Evolutionary conservation across 225 moss, liverwort and hornwort species (phyloP), one percentile per base, ranked within the genome.

Genomic region (Thuidium tamariscinum): DNA sequence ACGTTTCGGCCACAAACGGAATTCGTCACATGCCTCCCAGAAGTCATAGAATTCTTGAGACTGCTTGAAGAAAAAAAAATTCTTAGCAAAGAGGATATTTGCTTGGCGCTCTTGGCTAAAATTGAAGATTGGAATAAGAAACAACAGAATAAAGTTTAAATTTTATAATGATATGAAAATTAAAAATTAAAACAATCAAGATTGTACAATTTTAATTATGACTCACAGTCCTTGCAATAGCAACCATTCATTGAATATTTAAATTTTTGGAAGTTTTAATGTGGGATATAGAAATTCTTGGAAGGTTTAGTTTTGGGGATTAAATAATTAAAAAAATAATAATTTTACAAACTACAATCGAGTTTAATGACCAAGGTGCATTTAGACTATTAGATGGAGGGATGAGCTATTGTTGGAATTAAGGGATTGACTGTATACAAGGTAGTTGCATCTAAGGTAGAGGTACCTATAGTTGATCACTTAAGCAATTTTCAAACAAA

Each of bases 341-440:
- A 13, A 49, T 73, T 49, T 73, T 49, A 3, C 51, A 49, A 49
- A 34, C 7, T 34, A 13, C 5, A 29, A 46, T 46, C 14, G 18
- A 30, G 10, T 73, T 20, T 73, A n/a, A n/a, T n/a, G 20, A 11
- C 3, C 7, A 51, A 34, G 2, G 32, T 1, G 0, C n/a, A 51
- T 34, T 2, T 0, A 5, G 0, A 5, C 8, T 34, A 21, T 5
- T 21, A 8, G 2, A 32, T 13, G 13, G 4, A 49, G 4, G 20
- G 7, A 20, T 49, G 32, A 49, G 0, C 0, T 30, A 1, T 29
- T 13, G 5, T 49, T 74, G 49, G 19, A 73, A 73, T 32, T 7
- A 18, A 1, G 4, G 7, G 3, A 46, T 46, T 7, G 20, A 8
- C 5, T 1, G 12, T 12, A 34, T 21, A 51, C 3, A 36, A 55